Evolutionary conservation across 768 basidiomycete species (phyloP), one percentile per base, ranked within the genome.

Genomic region (Phylloporus arenicola): DNA sequence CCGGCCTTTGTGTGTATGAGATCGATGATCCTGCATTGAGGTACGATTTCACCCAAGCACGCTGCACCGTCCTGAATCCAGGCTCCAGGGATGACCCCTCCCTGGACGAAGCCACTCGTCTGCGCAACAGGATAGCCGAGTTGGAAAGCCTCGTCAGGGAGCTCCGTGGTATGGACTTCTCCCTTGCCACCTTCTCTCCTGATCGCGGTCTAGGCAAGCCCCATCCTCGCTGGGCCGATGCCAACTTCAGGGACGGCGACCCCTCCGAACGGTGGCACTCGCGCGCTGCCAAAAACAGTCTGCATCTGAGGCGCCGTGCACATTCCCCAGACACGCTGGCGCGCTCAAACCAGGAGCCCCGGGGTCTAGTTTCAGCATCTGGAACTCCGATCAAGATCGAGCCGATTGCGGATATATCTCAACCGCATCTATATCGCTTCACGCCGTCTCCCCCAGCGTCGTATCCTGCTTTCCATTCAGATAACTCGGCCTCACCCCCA

Each of bases 1-100:
- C 92, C 19, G 92, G 92, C 45, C 85, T 94, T 16, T 95, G 92
- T 66, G 91, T 95, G 1, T 95, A 95, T 58, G 92, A 95, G 64
- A 88, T 94, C 56, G 92, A 94, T 64, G 92, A 92, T 68, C 88
- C 88, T 13, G 83, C 86, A 10, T 70, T 87, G 33, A 77, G 87
- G 89, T 88, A 56, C 16, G 55, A 19, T 17, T 44, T 33, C 43
- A 44, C 47, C 30, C 3, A 2, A 4, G 4, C 30, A 11, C 40
- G 24, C 14, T 16, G 4, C 19, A 6, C 31, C 29, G 25, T 45
- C 6, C 48, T 47, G 19, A 52, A 49, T 50, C n/a, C 29, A 24
- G 2, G 10, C 51, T 48, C 4, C 67, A 90, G 89, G 67, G 88
- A 92, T 64, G 90, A 93, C 69, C 90, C 91, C 11, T 80, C 83